Evolutionary conservation across 331 rosid species (phyloP).

Genomic region (Pyrus hybrid): DNA sequence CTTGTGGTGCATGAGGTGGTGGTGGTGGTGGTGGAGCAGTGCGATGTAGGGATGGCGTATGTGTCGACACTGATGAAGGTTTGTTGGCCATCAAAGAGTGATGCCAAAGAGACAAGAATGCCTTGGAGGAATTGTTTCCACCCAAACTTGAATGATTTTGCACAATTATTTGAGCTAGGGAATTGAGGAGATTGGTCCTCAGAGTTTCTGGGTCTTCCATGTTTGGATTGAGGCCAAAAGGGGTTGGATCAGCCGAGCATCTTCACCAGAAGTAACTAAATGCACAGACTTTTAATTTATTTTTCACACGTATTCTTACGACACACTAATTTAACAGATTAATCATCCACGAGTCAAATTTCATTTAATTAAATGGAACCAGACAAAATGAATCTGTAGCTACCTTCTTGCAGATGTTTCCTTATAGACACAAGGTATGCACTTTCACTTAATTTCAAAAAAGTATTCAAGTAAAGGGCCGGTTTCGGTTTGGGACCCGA

Average conservation of each 20-base stretch:
- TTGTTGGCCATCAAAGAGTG: conserved; percentile 35
- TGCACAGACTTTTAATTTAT: no score
- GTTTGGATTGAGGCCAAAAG: not conserved
- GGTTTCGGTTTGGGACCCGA: no score
- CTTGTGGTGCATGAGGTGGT: conserved; percentile 1
- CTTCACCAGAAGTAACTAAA: not conserved
- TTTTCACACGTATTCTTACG: not conserved
- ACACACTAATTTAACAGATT: not conserved
- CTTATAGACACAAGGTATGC: not conserved
- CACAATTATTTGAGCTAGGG: not conserved
- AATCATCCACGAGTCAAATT: not conserved
- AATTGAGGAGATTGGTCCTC: not conserved
- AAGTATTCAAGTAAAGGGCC: no score
- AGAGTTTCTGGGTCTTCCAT: conserved; percentile 4
- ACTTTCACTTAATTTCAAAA: not conserved
- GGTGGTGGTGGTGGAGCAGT: conserved; percentile 15
- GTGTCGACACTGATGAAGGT: conserved; percentile 28
- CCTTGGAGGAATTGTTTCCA: conserved; percentile 19
- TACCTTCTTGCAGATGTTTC: not conserved
- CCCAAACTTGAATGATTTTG: conserved; percentile 10
- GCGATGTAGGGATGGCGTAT: conserved; percentile 30
- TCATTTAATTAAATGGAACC: not conserved
- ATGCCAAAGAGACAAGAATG: conserved; percentile 18
- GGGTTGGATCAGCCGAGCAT: not conserved
- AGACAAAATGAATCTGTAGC: not conserved